Conservation (phyloP, 2,329 filamentous ascomycete species). For the Aspergillus eucalypticola region DNA sequence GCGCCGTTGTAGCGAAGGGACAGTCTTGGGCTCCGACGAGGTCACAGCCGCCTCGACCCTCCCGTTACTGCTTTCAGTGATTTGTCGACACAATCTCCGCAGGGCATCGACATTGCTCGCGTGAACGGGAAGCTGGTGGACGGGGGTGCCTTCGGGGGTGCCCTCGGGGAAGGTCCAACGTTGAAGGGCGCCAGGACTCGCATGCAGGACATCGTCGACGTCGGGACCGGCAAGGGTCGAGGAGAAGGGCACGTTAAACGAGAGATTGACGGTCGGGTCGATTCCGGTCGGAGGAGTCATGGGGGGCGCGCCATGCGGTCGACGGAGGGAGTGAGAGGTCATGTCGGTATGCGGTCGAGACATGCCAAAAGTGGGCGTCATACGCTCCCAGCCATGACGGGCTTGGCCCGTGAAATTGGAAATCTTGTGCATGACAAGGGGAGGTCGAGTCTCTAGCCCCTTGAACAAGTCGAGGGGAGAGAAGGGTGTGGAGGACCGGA, state of each 20-base stretch:
- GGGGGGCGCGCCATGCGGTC: conserved; percentile 50
- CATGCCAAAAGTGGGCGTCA: conserved; percentile 66
- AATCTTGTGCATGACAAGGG: conserved; percentile 63
- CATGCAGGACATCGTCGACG: conserved; percentile 90
- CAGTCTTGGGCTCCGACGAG: conserved; percentile 73
- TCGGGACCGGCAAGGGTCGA: conserved; percentile 90
- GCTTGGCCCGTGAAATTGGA: conserved; percentile 67
- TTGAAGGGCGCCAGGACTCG: conserved; percentile 80
- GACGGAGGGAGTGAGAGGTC: conserved; percentile 57
- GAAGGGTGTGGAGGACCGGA: conserved; percentile 24
- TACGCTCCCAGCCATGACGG: conserved; percentile 68
- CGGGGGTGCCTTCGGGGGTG: conserved; percentile 77
- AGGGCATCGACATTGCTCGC: conserved; percentile 80
- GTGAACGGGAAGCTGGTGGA: conserved; percentile 90
- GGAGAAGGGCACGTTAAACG: conserved; percentile 96
- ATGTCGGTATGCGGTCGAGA: conserved; percentile 60
- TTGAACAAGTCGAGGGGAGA: conserved; percentile 36
- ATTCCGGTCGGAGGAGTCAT: conserved; percentile 69
- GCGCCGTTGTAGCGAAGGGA: conserved; percentile 49
- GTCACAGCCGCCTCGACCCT: conserved; percentile 82
- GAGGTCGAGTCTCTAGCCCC: conserved; percentile 37
- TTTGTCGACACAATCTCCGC: conserved; percentile 75
- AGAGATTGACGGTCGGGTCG: conserved; percentile 82
- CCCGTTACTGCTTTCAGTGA: conserved; percentile 67
- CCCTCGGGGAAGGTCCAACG: conserved; percentile 93